These are phyloP conservation scores for Mycosphaerella sp. DNA, from an alignment of 2,329 filamentous ascomycete genomes.

Conservation along the genomic window DNA sequence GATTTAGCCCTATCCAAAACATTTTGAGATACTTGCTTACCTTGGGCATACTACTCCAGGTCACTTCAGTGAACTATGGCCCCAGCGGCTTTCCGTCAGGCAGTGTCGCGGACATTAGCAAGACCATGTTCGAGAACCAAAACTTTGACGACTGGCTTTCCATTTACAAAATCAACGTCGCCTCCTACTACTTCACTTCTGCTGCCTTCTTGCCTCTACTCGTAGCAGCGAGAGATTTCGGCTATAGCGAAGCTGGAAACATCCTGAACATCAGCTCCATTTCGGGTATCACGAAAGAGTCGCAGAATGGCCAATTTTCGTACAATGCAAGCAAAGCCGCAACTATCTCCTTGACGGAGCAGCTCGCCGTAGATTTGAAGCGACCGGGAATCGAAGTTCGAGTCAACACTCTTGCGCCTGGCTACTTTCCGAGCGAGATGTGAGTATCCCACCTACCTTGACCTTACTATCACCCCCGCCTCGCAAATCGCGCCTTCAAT, in stretches of 20 bases:
- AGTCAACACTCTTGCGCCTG: conserved; percentile 52
- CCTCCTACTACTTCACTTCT: conserved; percentile 41
- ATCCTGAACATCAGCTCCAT: conserved; percentile 44
- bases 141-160: conserved; percentile 40
- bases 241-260: conserved; percentile 37
- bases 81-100: conserved; percentile 22
- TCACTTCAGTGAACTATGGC: conserved; percentile 27
- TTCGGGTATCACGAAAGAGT: conserved; percentile 40
- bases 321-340: conserved; percentile 48
- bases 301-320: conserved; percentile 40
- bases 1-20: too few relatives aligned
- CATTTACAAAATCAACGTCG: conserved; percentile 42
- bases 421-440: conserved; percentile 54
- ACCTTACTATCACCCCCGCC: neutral
- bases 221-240: conserved; percentile 37
- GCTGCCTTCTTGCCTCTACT: conserved; percentile 42
- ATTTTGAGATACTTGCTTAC: too few relatives aligned
- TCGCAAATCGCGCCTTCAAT: neutral
- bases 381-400: conserved; percentile 46
- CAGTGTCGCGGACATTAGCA: conserved; percentile 51
- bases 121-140: conserved; percentile 41
- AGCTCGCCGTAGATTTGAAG: conserved; percentile 49
- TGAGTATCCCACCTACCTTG: neutral
- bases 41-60: too few relatives aligned
- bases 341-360: conserved; percentile 49